Base-by-base conservation (phyloP, 106 monocot genomes). In the Narthecium ossifragum region DNA sequence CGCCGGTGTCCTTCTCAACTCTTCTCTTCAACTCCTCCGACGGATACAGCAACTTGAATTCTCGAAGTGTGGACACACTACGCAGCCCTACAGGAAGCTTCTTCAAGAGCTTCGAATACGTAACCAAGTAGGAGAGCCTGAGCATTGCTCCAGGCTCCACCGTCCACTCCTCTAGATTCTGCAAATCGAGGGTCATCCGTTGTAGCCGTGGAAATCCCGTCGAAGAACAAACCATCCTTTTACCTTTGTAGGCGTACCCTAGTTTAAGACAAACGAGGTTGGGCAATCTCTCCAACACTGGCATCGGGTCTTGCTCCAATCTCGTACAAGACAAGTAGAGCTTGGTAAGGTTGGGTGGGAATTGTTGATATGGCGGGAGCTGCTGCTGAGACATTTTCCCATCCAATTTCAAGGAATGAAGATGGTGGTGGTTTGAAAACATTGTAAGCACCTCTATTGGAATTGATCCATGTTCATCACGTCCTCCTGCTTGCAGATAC, bases 291-390 rank as follows among this genome's bases (percentile, higher is more conserved):
- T 71, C 71, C 13, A 71, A 22, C 2, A 34, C 51, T 15, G 53
- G 37, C 71, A 71, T 63, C 31, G 71, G 71, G 45, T 63, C 71
- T 43, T 62, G 26, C 29, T 20, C 18, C 26, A 71, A 45, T 2
- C 8, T 2, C 23, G 52, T 30, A 2, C 14, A 9, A 1, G 2
- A 0, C 6, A 71, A 30, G 20, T 15, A 25, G 40, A 71, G 23
- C n/a, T 30, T 43, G 14, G 41, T 41, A 30, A 71, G 62, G 30
- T 55, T 41, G 11, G 3, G 37, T 2, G 51, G 60, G 28, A 41
- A 71, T 3, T 32, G 3, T 7, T 15, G 32, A 17, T 28, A 22
- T 8, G 5, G 1, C 7, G 51, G 62, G 9, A 46, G 40, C 29
- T 17, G 7, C 6, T 23, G 5, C 2, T 23, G 34, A 13, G 8